Evolutionary conservation across 2,329 filamentous ascomycete species (phyloP).

Genomic region (Aspergillus niger): DNA sequence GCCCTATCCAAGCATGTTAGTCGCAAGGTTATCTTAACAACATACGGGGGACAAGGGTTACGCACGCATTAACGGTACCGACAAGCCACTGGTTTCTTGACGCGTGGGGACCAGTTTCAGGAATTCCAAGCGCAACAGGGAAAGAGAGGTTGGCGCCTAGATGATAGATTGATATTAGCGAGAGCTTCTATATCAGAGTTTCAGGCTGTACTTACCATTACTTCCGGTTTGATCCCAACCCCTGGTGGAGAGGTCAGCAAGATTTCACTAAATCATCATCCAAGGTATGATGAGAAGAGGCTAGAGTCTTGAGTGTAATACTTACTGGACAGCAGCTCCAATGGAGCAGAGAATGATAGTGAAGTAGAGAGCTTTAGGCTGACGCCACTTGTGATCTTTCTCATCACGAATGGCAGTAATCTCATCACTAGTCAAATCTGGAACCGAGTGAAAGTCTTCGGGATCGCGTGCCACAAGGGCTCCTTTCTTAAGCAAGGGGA

Average conservation of each 20-base stretch:
- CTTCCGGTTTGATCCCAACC: constrained; percentile 39
- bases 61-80: constrained; percentile 64
- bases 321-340: constrained; percentile 54
- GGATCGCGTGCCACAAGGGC: constrained; percentile 55
- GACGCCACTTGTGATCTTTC: constrained; percentile 52
- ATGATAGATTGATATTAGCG: constrained; percentile 31
- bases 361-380: constrained; percentile 52
- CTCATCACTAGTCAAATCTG: constrained; percentile 47
- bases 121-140: constrained; percentile 50
- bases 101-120: constrained; percentile 41
- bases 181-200: background rate
- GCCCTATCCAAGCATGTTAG: constrained; percentile 33
- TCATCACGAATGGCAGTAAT: constrained; percentile 48
- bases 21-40: background rate
- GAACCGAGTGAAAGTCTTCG: constrained; percentile 46
- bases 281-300: background rate
- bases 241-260: constrained; percentile 13
- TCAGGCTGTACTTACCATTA: constrained; percentile 24
- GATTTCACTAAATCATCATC: background rate
- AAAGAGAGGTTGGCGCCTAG: constrained; percentile 54
- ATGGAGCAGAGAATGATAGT: constrained; percentile 56
- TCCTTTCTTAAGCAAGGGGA: constrained; percentile 49
- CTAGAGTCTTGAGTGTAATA: constrained; percentile 1
- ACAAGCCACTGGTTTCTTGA: constrained; percentile 59
- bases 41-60: constrained; percentile 32